Evolutionary conservation across 805 yeast species (phyloP).

Genomic region (Nakazawaea ernobii): DNA sequence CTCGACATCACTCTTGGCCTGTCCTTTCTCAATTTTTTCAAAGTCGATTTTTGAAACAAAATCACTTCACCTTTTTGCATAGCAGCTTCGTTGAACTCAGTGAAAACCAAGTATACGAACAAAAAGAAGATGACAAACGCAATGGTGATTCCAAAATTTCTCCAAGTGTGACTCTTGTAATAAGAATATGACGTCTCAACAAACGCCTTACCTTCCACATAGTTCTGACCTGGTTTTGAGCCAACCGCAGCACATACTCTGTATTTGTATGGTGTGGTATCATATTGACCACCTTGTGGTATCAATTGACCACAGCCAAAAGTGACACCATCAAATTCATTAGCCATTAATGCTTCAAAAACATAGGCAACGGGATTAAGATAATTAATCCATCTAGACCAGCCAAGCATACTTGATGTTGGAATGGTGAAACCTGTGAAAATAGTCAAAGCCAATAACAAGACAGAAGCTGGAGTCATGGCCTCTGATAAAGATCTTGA

Average conservation of each 20-base stretch:
- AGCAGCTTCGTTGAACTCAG: constrained; percentile 57
- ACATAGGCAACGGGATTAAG: constrained; percentile 39
- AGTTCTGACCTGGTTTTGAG: constrained; percentile 41
- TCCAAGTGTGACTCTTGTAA: constrained; percentile 60
- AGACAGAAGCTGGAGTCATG: constrained; percentile 37
- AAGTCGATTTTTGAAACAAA: constrained; percentile 46
- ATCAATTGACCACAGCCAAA: constrained; percentile 32
- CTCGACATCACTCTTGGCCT: constrained; percentile 1
- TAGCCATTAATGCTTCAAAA: constrained; percentile 39
- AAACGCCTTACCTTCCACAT: constrained; percentile 50
- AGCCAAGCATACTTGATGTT: constrained; percentile 36
- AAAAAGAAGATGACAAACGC: constrained; percentile 54
- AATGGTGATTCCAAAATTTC: constrained; percentile 67
- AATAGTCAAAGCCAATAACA: constrained; percentile 32
- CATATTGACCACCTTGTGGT: constrained; percentile 39
- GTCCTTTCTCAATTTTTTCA: constrained; percentile 9
- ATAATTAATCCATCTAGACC: constrained; percentile 47
- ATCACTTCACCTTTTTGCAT: constrained; percentile 69
- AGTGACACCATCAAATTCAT: constrained; percentile 37
- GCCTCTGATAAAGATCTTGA: constrained; percentile 32
- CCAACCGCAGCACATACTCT: constrained; percentile 53
- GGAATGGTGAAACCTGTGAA: constrained; percentile 47
- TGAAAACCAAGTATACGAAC: constrained; percentile 42
- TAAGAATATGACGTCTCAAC: constrained; percentile 42
- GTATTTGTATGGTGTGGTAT: constrained; percentile 13